Evolutionary conservation across 306 rosid species (phyloP).

Genomic region (Cucurbita argyrosperma): DNA sequence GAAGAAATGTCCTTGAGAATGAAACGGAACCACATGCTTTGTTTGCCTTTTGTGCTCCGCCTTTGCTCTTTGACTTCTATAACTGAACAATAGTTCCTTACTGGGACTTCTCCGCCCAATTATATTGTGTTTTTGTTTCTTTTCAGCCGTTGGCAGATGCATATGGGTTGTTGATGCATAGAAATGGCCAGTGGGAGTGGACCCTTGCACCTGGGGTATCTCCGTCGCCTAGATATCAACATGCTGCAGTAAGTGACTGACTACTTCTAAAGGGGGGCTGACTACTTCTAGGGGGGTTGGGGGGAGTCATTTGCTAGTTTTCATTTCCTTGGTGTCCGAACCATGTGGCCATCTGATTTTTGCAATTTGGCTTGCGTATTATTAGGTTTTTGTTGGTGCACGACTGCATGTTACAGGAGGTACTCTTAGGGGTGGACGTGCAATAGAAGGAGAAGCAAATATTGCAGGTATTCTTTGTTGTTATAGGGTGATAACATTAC

Average conservation of each 20-base stretch:
- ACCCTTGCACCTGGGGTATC: conserved; percentile 99
- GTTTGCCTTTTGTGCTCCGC: background rate
- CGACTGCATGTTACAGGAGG: conserved; percentile 99
- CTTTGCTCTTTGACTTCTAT: background rate
- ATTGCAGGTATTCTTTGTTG: conserved; percentile 53
- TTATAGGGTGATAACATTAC: background rate
- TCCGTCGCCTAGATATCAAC: conserved; percentile 93
- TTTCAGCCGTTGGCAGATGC: conserved; percentile 85
- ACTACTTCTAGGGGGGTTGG: background rate
- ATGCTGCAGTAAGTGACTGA: conserved; percentile 79
- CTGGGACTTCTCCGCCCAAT: background rate
- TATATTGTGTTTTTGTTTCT: conserved; percentile 12
- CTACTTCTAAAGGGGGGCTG: background rate
- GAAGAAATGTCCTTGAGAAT: background rate
- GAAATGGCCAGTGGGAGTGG: conserved; percentile 99
- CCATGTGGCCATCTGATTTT: background rate
- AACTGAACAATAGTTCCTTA: background rate
- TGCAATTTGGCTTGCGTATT: conserved; percentile 12
- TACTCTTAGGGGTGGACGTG: conserved; percentile 84
- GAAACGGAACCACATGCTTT: background rate
- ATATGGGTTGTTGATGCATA: conserved; percentile 93
- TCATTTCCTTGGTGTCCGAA: background rate
- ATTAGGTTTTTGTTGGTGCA: conserved; percentile 95
- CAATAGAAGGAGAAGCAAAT: conserved; percentile 87
- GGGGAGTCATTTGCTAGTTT: background rate